Base-by-base conservation (phyloP, 805 yeast genomes). In the Candida manassasensis region DNA sequence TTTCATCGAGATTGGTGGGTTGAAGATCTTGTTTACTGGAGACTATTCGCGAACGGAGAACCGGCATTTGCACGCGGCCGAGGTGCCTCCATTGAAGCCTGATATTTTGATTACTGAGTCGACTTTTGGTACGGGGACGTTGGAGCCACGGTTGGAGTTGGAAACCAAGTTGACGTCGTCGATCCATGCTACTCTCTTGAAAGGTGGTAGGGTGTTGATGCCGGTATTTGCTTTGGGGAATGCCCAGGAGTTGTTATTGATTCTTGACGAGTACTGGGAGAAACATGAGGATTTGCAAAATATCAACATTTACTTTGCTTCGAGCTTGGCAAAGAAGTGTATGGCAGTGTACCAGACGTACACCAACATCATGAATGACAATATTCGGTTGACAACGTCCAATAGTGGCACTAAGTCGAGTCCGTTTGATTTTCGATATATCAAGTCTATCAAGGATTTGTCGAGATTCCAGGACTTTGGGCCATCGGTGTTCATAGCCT, bases 211-310 rank as follows among this genome's bases (percentile, higher is more conserved):
- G 39, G 89, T 90, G 12, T 63, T 93, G 34, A 61, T 93, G 53
- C 99, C 99, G 0, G 96, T 89, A 3, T 93, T 93, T 61, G 97
- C 98, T 0, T 70, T 93, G 21, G 99, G 99, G 21, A 80, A 95
- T 46, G 97, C 98, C 0, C 99, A 93, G 54, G 99, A 93, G 54
- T 69, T 93, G 25, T 67, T 93, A 51, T 68, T 93, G 36, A 86
- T 93, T 39, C 65, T 93, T 32, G 98, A 93, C 53, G 98, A 93
- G 53, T 93, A 90, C 59, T 93, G 99, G 99, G 71, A 80, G 17
- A 65, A 73, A 32, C 83, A 93, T 53, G 77, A 80, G 26, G 96
- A 90, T 35, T 71, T 93, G 33, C 88, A 89, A 39, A 77, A 77
- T 35, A 77, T 86, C 16, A 88, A 84, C 36, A 79, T 93, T 31